Conservation (phyloP, 2,329 filamentous ascomycete species). For the Ploettnerulaceae sp. region DNA sequence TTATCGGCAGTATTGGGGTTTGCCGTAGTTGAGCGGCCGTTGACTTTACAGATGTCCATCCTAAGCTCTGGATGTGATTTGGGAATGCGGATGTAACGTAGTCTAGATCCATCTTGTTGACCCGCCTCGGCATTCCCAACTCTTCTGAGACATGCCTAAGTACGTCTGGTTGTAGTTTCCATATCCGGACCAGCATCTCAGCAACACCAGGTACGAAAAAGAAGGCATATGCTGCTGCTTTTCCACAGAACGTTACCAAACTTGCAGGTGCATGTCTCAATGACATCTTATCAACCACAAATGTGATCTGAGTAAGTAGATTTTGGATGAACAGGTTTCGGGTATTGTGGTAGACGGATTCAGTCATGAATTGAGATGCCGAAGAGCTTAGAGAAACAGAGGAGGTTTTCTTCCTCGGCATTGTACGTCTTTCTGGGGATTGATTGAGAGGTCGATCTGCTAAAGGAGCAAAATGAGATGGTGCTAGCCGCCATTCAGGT, state of each 20-base stretch:
- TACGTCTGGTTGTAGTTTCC: constrained; percentile 55
- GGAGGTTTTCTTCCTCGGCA: constrained; percentile 36
- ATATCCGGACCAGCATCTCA: constrained; percentile 61
- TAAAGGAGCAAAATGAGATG: constrained; percentile 52
- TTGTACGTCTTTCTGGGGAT: constrained; percentile 28
- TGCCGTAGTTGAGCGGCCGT: constrained; percentile 50
- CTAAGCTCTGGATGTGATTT: constrained; percentile 51
- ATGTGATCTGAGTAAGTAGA: constrained; percentile 62
- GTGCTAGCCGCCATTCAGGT: constrained; percentile 61
- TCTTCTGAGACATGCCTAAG: constrained; percentile 59
- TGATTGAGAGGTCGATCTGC: constrained; percentile 37
- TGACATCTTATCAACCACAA: constrained; percentile 71
- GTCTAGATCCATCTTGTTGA: constrained; percentile 39
- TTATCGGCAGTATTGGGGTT: constrained; percentile 51
- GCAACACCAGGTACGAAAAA: constrained; percentile 69
- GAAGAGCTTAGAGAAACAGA: constrained; percentile 50
- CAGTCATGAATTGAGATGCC: constrained; percentile 61
- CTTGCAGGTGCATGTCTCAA: constrained; percentile 51
- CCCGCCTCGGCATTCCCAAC: constrained; percentile 52
- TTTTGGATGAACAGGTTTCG: constrained; percentile 67
- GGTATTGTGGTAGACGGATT: constrained; percentile 68
- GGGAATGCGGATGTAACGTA: constrained; percentile 36
- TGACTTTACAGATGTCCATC: constrained; percentile 54
- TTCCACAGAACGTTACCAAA: constrained; percentile 65
- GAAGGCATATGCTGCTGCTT: constrained; percentile 68